Evolutionary conservation across 257 asterid genomes (phyloP), one percentile per base, ranked within the genome.

Genomic region (Cruciata laevipes): DNA sequence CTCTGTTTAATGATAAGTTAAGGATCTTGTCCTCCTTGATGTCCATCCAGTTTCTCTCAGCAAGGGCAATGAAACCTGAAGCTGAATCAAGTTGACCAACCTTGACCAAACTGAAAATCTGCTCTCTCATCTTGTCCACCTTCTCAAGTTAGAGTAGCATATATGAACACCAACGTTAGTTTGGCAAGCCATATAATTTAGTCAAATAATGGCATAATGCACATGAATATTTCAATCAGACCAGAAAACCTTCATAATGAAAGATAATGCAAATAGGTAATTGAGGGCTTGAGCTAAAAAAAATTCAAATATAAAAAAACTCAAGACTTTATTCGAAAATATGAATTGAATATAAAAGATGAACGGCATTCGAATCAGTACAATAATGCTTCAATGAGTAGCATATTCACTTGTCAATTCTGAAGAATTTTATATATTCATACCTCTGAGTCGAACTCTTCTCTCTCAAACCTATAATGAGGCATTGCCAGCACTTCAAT

Each of bases 1-100:
- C 62, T 13, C 32, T 57, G 35, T 57, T 57, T 24, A 57, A 24
- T 0, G 16, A 0, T 23, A 57, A 57, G 35, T 58, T 58, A 58
- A 58, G 33, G 63, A 58, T 58, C 63, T 58, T 58, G 63, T 58
- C 63, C 37, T 57, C 62, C 62, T 21, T 23, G 10, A 57, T 57
- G 32, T 57, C 62, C 6, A 2, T 57, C 62, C 62, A 51, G 6
- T 51, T 51, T 3, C 57, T 16, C 35, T 31, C 35, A 51, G 17
- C 57, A 51, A 51, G 17, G 7, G 5, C 18, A 51, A 51, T 3
- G 23, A 51, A 27, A 27, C 63, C 18, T 23, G 63, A 57, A 57
- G 63, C 35, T 56, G 30, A n/a, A n/a, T n/a, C 61, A 56, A 23
- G 31, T 56, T 23, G 6, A 23, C 61, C 27, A 56, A 6, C 14